Conservation (phyloP, 2,329 filamentous ascomycete genomes). For the Alternaria brassicae region DNA sequence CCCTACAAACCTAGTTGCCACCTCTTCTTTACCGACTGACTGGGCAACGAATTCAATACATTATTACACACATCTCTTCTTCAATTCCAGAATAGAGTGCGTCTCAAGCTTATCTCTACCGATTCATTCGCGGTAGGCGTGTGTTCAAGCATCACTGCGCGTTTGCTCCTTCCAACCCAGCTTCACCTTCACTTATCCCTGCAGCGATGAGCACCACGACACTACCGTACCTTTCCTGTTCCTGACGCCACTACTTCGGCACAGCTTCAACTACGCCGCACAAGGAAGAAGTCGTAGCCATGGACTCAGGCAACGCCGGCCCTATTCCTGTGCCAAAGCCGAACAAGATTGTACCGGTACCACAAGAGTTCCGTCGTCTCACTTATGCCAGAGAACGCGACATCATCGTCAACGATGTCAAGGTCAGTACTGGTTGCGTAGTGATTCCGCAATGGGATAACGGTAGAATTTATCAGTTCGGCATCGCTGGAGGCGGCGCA, state of each 20-base stretch:
- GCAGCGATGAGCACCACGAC: not conserved
- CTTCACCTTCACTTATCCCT: conserved; percentile 8
- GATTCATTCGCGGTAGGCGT: not conserved
- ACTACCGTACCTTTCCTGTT: not conserved
- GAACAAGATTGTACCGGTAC: conserved; percentile 28
- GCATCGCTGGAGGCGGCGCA: conserved; percentile 30
- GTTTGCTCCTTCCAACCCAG: conserved; percentile 9
- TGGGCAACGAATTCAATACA: not conserved
- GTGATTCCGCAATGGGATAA: conserved; percentile 24
- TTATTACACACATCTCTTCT: not conserved
- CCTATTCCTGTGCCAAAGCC: conserved; percentile 19
- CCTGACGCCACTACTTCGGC: not conserved
- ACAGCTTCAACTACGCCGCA: not conserved
- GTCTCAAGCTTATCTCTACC: not conserved
- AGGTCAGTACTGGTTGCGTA: conserved; percentile 27
- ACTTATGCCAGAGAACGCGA: conserved; percentile 23
- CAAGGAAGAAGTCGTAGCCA: not conserved
- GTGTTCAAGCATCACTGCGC: not conserved
- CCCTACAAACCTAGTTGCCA: not conserved
- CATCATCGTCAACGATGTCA: conserved; percentile 20
- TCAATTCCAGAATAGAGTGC: not conserved
- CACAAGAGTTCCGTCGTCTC: conserved; percentile 26
- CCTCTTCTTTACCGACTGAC: not conserved
- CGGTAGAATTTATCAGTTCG: conserved; percentile 29
- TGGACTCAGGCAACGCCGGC: not conserved